A percentile compares a stretch with the other conserved stretches of the same genome.
These are phyloP conservation scores for Pugionium dolabratum DNA, from an alignment of 345 rosid species.

Conservation along the genomic window DNA sequence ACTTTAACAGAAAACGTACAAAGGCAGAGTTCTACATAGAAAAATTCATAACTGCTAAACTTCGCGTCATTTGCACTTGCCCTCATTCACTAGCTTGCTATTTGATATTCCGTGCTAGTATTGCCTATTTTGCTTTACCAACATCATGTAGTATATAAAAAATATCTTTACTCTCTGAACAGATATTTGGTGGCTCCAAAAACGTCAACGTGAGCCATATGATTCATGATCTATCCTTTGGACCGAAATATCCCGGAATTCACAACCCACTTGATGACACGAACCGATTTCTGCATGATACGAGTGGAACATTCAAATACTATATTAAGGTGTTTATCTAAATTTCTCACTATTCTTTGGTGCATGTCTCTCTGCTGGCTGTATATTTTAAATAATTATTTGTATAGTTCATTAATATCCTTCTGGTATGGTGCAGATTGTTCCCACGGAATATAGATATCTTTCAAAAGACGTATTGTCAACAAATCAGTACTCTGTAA, in stretches of 20 bases:
- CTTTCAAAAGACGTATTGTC: constrained; percentile 80
- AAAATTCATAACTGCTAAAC: not conserved
- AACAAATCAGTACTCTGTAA: constrained; percentile 92
- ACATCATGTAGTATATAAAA: not conserved
- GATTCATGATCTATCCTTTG: constrained; percentile 89
- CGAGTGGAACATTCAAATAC: constrained; percentile 95
- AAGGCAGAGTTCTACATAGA: not conserved
- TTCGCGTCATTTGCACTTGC: not conserved
- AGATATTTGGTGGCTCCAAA: constrained; percentile 88
- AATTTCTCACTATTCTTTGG: not conserved
- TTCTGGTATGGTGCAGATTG: constrained; percentile 63
- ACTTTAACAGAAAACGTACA: not conserved
- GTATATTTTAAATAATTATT: not conserved
- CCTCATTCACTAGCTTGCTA: constrained; percentile 10
- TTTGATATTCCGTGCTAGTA: not conserved
- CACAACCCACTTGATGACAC: constrained; percentile 97
- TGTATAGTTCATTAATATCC: constrained; percentile 17
- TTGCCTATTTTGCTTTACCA: constrained; percentile 15
- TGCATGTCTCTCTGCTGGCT: not conserved
- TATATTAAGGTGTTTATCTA: constrained; percentile 75
- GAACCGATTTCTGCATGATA: constrained; percentile 56
- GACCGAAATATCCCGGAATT: constrained; percentile 92
- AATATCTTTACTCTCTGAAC: constrained; percentile 28
- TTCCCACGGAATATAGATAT: constrained; percentile 93
- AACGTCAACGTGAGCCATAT: constrained; percentile 89